Percentiles rank a stretch among this genome's conserved stretches.
These are phyloP conservation scores for Flagelloscypha sp. DNA, from an alignment of 768 basidiomycete species.

Conservation along the genomic window DNA sequence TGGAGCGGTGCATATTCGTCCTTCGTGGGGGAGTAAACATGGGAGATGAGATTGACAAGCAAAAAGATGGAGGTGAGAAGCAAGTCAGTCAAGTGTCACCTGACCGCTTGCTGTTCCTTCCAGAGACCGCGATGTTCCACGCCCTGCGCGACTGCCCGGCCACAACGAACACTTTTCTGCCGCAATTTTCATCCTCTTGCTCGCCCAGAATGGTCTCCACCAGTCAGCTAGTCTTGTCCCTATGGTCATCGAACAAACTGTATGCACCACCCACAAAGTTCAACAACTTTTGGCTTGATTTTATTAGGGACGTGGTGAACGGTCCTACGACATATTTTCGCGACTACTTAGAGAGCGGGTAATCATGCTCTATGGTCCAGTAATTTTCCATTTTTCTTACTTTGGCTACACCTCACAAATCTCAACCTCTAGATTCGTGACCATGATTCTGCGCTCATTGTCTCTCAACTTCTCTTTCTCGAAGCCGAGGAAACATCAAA, in stretches of 20 bases:
- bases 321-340: constrained; percentile 95
- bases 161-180: constrained; percentile 7
- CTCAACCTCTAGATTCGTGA: constrained; percentile 64
- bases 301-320: constrained; percentile 69
- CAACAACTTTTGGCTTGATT: constrained; percentile 8
- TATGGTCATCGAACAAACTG: constrained; percentile 91
- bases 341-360: constrained; percentile 88
- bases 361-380: constrained; percentile 91
- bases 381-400: constrained; percentile 29
- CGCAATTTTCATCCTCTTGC: constrained; percentile 45
- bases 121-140: constrained; percentile 14
- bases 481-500: constrained; percentile 93
- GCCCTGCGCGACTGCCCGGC: constrained; percentile 8
- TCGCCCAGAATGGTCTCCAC: constrained; percentile 33
- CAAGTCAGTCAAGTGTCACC: constrained; percentile 24
- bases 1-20: constrained; percentile 38
- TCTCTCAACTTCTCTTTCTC: constrained; percentile 89
- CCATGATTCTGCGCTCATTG: constrained; percentile 77
- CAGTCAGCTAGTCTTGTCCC: constrained; percentile 68
- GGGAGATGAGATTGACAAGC: constrained; percentile 5
- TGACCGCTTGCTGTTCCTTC: constrained; percentile 15
- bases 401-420: constrained; percentile 9
- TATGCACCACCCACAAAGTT: constrained; percentile 22
- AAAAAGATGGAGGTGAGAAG: constrained; percentile 22
- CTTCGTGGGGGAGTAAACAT: constrained; percentile 1